A percentile compares a stretch with the other conserved stretches of the same genome.
These are phyloP conservation scores for Candida albicans DNA, from an alignment of 1,139 yeast species.

Conservation along the genomic window DNA sequence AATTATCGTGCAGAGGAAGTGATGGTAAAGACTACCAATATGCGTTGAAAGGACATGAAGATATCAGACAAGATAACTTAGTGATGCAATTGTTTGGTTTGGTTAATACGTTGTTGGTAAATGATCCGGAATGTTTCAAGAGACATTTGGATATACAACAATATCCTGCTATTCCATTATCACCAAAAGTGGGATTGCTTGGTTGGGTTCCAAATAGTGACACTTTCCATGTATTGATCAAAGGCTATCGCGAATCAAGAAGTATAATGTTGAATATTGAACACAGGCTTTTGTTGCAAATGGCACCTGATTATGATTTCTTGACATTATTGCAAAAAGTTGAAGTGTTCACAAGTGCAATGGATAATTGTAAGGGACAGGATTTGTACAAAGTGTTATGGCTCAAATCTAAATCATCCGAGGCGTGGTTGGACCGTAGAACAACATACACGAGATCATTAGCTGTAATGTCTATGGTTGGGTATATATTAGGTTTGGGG, in stretches of 20 bases:
- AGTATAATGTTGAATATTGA: conserved; percentile 89
- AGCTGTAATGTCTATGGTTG: conserved; percentile 99
- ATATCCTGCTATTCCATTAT: conserved; percentile 89
- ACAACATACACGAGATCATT: conserved; percentile 93
- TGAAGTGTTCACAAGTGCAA: conserved; percentile 93
- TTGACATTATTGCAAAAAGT: conserved; percentile 87
- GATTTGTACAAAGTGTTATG: conserved; percentile 93
- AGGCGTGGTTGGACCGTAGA: conserved; percentile 96
- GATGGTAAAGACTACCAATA: conserved; percentile 90
- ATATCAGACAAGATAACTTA: conserved; percentile 93
- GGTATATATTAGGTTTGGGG: conserved; percentile 92
- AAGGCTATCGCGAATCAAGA: conserved; percentile 89
- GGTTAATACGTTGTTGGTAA: conserved; percentile 83
- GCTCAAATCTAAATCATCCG: conserved; percentile 94
- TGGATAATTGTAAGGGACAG: conserved; percentile 95
- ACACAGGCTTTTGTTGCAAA: conserved; percentile 92
- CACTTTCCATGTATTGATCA: conserved; percentile 89
- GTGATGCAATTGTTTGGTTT: conserved; percentile 98
- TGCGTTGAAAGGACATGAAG: conserved; percentile 92
- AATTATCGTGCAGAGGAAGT: conserved; percentile 74
- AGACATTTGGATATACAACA: conserved; percentile 92
- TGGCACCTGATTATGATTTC: conserved; percentile 97
- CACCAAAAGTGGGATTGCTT: conserved; percentile 93
- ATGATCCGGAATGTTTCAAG: conserved; percentile 94
- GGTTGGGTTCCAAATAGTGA: conserved; percentile 99